Percentiles rank a stretch among this genome's conserved stretches.
These are phyloP conservation scores for Neocallimastix lanati DNA, from an alignment of 192 early-diverging fungal genomes.

Conservation along the genomic window DNA sequence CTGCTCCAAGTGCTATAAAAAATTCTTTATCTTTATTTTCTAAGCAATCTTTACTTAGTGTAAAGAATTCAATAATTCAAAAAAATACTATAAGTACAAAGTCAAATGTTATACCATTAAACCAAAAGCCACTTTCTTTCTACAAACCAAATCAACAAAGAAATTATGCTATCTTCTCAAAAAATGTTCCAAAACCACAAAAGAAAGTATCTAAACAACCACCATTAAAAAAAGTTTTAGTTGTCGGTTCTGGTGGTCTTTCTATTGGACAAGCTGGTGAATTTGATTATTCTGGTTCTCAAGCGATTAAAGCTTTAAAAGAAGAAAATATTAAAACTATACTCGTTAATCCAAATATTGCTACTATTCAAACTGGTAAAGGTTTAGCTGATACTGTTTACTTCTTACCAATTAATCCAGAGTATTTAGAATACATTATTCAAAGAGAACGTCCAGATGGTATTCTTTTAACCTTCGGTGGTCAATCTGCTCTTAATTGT, in stretches of 20 bases:
- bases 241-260: constrained; percentile 88
- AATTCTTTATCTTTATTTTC: neutral
- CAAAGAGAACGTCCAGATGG: constrained; percentile 89
- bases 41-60: neutral
- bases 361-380: constrained; percentile 90
- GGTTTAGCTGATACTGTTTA: constrained; percentile 85
- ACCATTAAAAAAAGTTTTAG: constrained; percentile 50
- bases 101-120: neutral
- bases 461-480: constrained; percentile 88
- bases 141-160: neutral
- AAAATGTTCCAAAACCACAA: neutral
- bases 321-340: constrained; percentile 84
- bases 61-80: neutral
- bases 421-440: constrained; percentile 81
- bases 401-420: constrained; percentile 85
- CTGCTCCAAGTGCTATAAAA: neutral
- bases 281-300: constrained; percentile 94
- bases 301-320: constrained; percentile 93
- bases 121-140: neutral
- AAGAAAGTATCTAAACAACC: constrained; percentile 2
- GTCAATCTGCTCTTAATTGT: constrained; percentile 89
- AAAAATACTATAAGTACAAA: neutral
- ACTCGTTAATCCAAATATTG: constrained; percentile 96
- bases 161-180: neutral
- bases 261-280: constrained; percentile 96